phyloP scores from a whole-genome alignment of 75 land plant species.

The Ceratopteris richardii region DNA sequence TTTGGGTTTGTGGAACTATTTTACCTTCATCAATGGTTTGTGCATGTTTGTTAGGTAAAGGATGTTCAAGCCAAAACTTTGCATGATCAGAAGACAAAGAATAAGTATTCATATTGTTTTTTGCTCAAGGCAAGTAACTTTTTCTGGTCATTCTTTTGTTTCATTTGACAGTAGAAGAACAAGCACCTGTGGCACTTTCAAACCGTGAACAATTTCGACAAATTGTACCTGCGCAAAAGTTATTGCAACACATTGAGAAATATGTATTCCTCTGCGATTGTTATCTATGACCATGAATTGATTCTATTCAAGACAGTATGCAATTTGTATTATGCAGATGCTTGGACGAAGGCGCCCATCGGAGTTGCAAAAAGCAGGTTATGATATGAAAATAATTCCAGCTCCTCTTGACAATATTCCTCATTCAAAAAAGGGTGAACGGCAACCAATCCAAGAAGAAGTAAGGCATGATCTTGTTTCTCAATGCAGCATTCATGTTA shows the following conservation, averaged over 20 bases:
- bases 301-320: background rate
- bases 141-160: background rate
- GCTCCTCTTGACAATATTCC: slow-evolving; percentile 88
- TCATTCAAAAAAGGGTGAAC: slow-evolving; percentile 50
- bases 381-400: slow-evolving; percentile 39
- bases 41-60: no score
- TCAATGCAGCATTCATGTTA: background rate
- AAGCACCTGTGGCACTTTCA: background rate
- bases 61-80: no score
- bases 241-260: slow-evolving; percentile 67
- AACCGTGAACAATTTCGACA: slow-evolving; percentile 57
- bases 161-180: background rate
- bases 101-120: no score
- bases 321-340: slow-evolving; percentile 17
- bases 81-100: no score
- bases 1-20: no score
- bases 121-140: no score
- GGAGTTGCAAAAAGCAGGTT: slow-evolving; percentile 78
- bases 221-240: slow-evolving; percentile 51
- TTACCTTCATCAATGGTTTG: no score
- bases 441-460: slow-evolving; percentile 72
- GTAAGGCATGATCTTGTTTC: slow-evolving; percentile 39
- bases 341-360: slow-evolving; percentile 71
- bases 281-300: no score
- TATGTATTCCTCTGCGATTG: no score